phyloP scores from a whole-genome alignment of 108 stramenopile genomes.

The Fistulifera solaris region DNA sequence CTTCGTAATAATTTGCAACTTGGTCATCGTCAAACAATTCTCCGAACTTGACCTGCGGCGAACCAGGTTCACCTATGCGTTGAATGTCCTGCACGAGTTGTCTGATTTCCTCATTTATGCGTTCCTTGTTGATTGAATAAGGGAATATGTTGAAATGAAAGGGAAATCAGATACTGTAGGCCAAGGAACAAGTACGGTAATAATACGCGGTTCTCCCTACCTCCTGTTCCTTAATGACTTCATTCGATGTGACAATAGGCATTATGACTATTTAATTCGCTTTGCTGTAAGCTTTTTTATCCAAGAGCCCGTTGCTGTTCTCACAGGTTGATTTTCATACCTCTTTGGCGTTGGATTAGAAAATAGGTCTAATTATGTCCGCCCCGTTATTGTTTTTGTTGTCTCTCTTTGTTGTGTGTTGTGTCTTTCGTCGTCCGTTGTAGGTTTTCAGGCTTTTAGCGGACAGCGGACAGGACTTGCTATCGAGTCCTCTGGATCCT shows the following conservation, averaged over 20 bases:
- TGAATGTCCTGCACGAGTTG: conserved; percentile 49
- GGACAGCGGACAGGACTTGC: too few species aligned
- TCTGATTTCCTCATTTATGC: conserved; percentile 45
- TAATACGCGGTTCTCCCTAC: neutral
- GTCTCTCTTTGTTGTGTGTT: too few species aligned
- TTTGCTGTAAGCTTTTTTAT: neutral
- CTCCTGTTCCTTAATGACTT: neutral
- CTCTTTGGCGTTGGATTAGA: too few species aligned
- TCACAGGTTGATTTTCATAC: too few species aligned
- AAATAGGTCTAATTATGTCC: too few species aligned
- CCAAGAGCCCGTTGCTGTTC: too few species aligned
- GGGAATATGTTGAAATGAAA: neutral
- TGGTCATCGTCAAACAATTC: conserved; percentile 75
- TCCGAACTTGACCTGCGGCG: conserved; percentile 55
- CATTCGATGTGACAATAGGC: conserved; percentile 2
- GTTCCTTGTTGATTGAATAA: conserved; percentile 14
- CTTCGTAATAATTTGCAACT: conserved; percentile 75
- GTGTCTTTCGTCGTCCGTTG: too few species aligned
- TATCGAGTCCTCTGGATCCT: too few species aligned
- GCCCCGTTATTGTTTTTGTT: too few species aligned
- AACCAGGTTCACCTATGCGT: conserved; percentile 37
- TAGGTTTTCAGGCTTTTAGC: too few species aligned
- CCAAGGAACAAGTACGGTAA: neutral
- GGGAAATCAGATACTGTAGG: neutral
- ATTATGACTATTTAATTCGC: neutral